Conservation (phyloP, 2,329 filamentous ascomycete genomes). For the Fusarium sublunatum region DNA sequence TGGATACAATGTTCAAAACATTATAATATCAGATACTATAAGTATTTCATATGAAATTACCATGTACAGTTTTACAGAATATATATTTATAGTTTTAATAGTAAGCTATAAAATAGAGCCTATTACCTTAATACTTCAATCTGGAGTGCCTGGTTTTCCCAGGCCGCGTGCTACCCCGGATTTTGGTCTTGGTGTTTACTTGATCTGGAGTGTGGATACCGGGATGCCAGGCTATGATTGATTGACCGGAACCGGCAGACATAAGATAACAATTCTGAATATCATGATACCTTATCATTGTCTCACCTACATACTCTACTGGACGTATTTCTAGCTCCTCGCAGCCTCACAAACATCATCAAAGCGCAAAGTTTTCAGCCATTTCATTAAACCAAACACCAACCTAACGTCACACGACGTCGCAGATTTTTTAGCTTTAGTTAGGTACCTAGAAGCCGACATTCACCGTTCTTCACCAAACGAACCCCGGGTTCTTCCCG, state of each 20-base stretch:
- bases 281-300: slow-evolving; percentile 2
- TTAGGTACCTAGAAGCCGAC: slow-evolving; percentile 15
- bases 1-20: too few species aligned
- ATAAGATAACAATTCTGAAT: slow-evolving; percentile 15
- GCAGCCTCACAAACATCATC: background rate
- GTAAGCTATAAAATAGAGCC: too few species aligned
- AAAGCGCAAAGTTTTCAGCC: background rate
- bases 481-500: slow-evolving; percentile 7
- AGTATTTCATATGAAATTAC: too few species aligned
- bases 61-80: too few species aligned
- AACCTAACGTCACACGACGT: slow-evolving; percentile 24
- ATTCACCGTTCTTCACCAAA: slow-evolving; percentile 4
- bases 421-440: slow-evolving; percentile 6
- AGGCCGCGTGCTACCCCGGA: slow-evolving; percentile 29
- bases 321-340: background rate
- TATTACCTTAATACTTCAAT: background rate
- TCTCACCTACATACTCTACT: slow-evolving; percentile 4
- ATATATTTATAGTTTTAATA: too few species aligned
- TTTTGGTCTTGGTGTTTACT: slow-evolving; percentile 28
- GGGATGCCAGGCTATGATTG: slow-evolving; percentile 26
- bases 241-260: slow-evolving; percentile 25
- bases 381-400: background rate
- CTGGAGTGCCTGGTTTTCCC: too few species aligned
- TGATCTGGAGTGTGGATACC: slow-evolving; percentile 30
- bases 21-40: too few species aligned